A percentile compares a stretch with the other conserved stretches of the same genome.
Evolutionary conservation across 768 basidiomycete genomes (phyloP).

Genomic region (Termitomyces titanicus): DNA sequence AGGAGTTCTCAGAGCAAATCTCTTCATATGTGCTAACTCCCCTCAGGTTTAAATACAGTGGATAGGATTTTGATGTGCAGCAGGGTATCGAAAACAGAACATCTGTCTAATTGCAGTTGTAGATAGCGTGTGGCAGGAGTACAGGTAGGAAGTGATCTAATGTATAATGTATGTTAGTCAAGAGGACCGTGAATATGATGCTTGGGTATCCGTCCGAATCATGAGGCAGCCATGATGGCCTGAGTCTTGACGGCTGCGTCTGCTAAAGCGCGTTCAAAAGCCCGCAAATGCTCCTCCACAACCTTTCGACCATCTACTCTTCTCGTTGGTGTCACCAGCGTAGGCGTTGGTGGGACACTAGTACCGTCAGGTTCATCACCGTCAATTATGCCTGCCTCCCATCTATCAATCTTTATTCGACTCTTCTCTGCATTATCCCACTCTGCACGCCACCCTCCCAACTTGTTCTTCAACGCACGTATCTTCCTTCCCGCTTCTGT

Average conservation of each 20-base stretch:
- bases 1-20: slow-evolving; percentile 11
- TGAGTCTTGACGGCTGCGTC: slow-evolving; percentile 76
- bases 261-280: slow-evolving; percentile 67
- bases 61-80: slow-evolving; percentile 26
- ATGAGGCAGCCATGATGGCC: slow-evolving; percentile 73
- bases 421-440: slow-evolving; percentile 86
- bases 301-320: slow-evolving; percentile 66
- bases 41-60: slow-evolving; percentile 57
- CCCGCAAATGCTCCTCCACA: slow-evolving; percentile 75
- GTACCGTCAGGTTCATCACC: slow-evolving; percentile 27
- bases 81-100: slow-evolving; percentile 15
- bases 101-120: slow-evolving; percentile 24
- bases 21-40: slow-evolving; percentile 15
- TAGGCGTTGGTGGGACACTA: slow-evolving; percentile 25
- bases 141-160: slow-evolving; percentile 26
- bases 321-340: slow-evolving; percentile 26
- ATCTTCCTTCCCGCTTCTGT: slow-evolving; percentile 86
- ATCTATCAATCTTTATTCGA: slow-evolving; percentile 68
- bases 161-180: slow-evolving; percentile 26
- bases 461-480: slow-evolving; percentile 78
- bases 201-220: slow-evolving; percentile 21
- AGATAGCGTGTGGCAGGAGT: slow-evolving; percentile 17
- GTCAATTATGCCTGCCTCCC: slow-evolving; percentile 66
- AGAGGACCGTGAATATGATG: slow-evolving; percentile 15
- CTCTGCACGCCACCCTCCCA: slow-evolving; percentile 76